These are phyloP conservation scores for Coemansia umbellata DNA, from an alignment of 192 early-diverging fungal genomes.

Conservation along the genomic window DNA sequence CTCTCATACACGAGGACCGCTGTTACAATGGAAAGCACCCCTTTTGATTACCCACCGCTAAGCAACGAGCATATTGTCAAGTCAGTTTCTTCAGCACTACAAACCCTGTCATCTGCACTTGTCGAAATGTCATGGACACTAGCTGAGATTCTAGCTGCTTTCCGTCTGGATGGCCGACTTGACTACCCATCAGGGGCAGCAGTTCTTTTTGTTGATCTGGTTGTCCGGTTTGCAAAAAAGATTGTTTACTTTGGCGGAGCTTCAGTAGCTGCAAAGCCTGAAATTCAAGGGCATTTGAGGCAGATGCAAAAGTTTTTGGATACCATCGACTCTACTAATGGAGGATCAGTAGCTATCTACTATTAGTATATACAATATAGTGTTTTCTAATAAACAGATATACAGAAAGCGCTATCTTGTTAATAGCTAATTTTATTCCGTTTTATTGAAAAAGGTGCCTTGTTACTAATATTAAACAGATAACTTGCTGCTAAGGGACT, in stretches of 20 bases:
- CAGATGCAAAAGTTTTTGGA: constrained; percentile 24
- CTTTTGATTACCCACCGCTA: constrained; percentile 4
- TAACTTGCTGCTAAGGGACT: constrained; percentile 57
- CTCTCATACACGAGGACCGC: constrained; percentile 18
- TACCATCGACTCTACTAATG: background rate
- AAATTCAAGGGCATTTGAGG: constrained; percentile 12
- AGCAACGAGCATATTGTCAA: background rate
- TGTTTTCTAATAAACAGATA: too few relatives aligned
- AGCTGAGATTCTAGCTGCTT: constrained; percentile 30
- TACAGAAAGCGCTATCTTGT: too few relatives aligned
- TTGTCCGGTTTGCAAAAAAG: constrained; percentile 28
- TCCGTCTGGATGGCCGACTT: constrained; percentile 18
- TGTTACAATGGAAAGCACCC: background rate
- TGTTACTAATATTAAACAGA: too few relatives aligned
- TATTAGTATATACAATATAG: too few relatives aligned
- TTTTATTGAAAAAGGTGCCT: too few relatives aligned
- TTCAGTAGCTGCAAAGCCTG: background rate
- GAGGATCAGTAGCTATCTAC: too few relatives aligned
- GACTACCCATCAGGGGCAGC: constrained; percentile 20
- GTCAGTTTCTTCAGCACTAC: constrained; percentile 6
- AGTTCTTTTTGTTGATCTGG: constrained; percentile 29
- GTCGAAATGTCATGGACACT: constrained; percentile 41
- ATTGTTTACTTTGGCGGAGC: constrained; percentile 27
- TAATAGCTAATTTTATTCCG: too few relatives aligned
- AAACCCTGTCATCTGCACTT: constrained; percentile 32